Evolutionary conservation across 2,329 filamentous ascomycete species (phyloP).

Genomic region (Pseudogymnoascus sp.): DNA sequence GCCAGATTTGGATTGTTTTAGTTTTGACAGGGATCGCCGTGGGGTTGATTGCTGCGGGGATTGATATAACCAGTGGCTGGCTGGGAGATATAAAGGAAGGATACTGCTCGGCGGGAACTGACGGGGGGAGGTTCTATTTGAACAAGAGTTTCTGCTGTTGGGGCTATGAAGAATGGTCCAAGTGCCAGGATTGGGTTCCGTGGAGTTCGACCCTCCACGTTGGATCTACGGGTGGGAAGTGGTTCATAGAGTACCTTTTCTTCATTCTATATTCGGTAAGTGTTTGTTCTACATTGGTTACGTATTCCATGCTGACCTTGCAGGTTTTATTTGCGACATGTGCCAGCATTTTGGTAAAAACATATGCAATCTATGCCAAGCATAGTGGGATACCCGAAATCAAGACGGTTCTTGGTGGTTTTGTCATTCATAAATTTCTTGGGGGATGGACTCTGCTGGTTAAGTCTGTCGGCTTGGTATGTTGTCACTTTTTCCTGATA

Average conservation of each 20-base stretch:
- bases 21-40: slow-evolving; percentile 78
- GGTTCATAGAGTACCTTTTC: slow-evolving; percentile 79
- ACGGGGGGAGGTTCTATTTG: slow-evolving; percentile 82
- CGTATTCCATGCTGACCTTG: slow-evolving; percentile 11
- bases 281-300: slow-evolving; percentile 16
- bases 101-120: slow-evolving; percentile 68
- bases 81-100: slow-evolving; percentile 86
- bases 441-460: slow-evolving; percentile 81
- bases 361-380: slow-evolving; percentile 80
- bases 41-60: slow-evolving; percentile 76
- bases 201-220: slow-evolving; percentile 74
- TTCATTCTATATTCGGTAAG: slow-evolving; percentile 77
- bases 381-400: slow-evolving; percentile 97
- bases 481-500: slow-evolving; percentile 20
- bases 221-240: slow-evolving; percentile 58
- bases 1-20: slow-evolving; percentile 86
- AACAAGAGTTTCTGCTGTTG: slow-evolving; percentile 90
- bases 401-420: slow-evolving; percentile 90
- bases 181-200: slow-evolving; percentile 79
- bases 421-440: slow-evolving; percentile 82
- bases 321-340: slow-evolving; percentile 69
- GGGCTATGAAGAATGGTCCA: slow-evolving; percentile 74
- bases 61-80: slow-evolving; percentile 90
- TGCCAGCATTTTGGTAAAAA: slow-evolving; percentile 71
- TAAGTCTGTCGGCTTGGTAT: slow-evolving; percentile 80